Conservation (phyloP, 257 asterid species). For the Paraleonurus japonicus region DNA sequence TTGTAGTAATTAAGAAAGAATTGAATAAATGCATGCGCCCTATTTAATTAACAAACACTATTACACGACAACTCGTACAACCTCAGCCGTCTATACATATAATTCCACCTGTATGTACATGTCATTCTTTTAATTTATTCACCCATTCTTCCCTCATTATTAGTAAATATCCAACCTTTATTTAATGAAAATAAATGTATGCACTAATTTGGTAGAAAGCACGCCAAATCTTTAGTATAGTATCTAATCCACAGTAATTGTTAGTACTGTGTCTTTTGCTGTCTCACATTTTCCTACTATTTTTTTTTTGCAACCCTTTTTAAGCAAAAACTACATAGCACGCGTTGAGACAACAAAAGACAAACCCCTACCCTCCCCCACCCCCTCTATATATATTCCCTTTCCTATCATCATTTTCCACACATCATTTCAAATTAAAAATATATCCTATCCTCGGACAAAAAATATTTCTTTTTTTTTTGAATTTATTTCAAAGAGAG, state of each 20-base stretch:
- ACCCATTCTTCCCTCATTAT: slow-evolving; percentile 1
- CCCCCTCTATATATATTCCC: not conserved
- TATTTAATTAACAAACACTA: slow-evolving; percentile 24
- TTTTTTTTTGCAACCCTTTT: slow-evolving; percentile 32
- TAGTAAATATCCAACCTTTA: not conserved
- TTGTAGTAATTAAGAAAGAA: slow-evolving; percentile 20
- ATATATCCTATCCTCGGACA: not conserved
- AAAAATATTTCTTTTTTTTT: not conserved
- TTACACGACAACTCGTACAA: slow-evolving; percentile 17
- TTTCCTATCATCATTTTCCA: not conserved
- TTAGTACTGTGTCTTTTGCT: slow-evolving; percentile 31
- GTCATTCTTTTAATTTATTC: no score
- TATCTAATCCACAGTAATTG: slow-evolving; percentile 18
- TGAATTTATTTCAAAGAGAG: not conserved
- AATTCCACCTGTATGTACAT: not conserved
- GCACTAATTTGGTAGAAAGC: slow-evolving; percentile 18
- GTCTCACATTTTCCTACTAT: slow-evolving; percentile 28
- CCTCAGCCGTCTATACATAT: slow-evolving; percentile 25
- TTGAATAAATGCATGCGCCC: slow-evolving; percentile 22
- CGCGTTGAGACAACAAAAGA: slow-evolving; percentile 15
- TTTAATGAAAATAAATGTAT: slow-evolving; percentile 7
- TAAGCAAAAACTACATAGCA: slow-evolving; percentile 32
- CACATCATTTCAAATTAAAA: no score
- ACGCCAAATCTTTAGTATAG: slow-evolving; percentile 14
- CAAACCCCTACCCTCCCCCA: not conserved